Evolutionary conservation across 2,329 filamentous ascomycete genomes (phyloP).

Genomic region (Trichoderma aggressivum): DNA sequence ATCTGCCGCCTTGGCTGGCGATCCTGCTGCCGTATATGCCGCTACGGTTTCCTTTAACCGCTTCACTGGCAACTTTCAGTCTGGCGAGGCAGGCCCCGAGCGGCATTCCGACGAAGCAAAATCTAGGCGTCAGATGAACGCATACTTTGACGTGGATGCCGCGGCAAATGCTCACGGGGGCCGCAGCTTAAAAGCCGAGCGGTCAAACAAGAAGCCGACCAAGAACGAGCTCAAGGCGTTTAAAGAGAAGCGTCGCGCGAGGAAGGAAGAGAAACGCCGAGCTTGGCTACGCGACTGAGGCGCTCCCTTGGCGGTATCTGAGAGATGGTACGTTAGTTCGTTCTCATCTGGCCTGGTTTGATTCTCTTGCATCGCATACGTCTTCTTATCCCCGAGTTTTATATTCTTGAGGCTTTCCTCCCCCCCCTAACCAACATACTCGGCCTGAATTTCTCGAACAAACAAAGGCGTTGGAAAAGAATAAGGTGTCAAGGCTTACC

Average conservation of each 20-base stretch:
- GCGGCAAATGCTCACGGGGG: constrained; percentile 90
- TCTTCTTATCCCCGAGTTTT: not conserved
- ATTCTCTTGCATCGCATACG: constrained; percentile 6
- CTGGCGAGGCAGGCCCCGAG: constrained; percentile 63
- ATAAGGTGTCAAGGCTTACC: not conserved
- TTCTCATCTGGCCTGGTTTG: not conserved
- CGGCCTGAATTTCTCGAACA: not conserved
- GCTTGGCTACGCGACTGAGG: constrained; percentile 83
- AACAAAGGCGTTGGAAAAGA: constrained; percentile 13
- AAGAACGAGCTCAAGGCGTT: constrained; percentile 88
- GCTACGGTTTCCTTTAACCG: constrained; percentile 82
- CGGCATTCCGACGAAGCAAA: constrained; percentile 85
- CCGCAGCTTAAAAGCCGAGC: constrained; percentile 84
- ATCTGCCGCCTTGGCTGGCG: constrained; percentile 29
- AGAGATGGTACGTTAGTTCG: not conserved
- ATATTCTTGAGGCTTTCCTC: not conserved
- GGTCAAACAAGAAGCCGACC: constrained; percentile 75
- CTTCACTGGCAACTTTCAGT: constrained; percentile 82
- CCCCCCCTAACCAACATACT: not conserved
- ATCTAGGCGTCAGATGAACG: constrained; percentile 81
- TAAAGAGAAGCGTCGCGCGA: constrained; percentile 82
- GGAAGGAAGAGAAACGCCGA: constrained; percentile 90
- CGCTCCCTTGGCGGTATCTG: not conserved
- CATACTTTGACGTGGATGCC: constrained; percentile 93
- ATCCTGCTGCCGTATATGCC: constrained; percentile 55